A percentile compares a stretch with the other conserved stretches of the same genome.
Conservation (phyloP, 495 filamentous ascomycete genomes). For the Penicillium flavigenum region DNA sequence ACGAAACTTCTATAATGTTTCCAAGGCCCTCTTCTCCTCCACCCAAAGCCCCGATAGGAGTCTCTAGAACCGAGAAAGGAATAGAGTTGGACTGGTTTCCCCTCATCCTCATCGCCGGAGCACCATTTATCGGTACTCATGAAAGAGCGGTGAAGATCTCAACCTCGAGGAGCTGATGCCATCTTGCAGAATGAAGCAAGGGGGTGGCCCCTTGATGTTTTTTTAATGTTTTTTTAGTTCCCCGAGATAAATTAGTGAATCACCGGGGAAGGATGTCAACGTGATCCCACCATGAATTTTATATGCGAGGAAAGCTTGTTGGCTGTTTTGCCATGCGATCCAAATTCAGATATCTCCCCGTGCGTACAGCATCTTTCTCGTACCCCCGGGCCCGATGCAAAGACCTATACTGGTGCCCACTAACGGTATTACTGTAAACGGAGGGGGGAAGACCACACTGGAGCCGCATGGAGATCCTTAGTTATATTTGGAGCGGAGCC, state of each 20-base stretch:
- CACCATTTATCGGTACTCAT: neutral
- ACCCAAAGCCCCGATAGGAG: neutral
- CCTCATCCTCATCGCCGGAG: neutral
- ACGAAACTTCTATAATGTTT: neutral
- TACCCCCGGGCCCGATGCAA: conserved; percentile 1
- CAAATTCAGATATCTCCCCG: conserved; percentile 6
- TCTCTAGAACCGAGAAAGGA: neutral
- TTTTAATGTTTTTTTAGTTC: too few species aligned
- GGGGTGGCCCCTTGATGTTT: conserved; percentile 10
- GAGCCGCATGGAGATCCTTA: conserved; percentile 19
- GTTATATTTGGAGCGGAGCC: conserved; percentile 1
- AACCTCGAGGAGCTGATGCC: conserved; percentile 19
- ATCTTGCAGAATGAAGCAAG: conserved; percentile 28
- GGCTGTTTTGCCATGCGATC: neutral
- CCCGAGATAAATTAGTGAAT: conserved; percentile 2
- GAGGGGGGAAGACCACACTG: neutral
- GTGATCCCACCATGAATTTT: neutral
- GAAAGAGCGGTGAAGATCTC: conserved; percentile 28
- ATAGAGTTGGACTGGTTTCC: neutral
- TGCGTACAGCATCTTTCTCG: neutral
- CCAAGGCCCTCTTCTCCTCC: neutral
- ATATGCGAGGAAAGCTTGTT: conserved; percentile 15
- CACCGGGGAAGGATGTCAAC: neutral
- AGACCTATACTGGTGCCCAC: neutral
- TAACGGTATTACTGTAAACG: neutral